Evolutionary conservation across 129 eudicot genomes (phyloP).

Genomic region (sunflower (Helianthus annuus)): DNA sequence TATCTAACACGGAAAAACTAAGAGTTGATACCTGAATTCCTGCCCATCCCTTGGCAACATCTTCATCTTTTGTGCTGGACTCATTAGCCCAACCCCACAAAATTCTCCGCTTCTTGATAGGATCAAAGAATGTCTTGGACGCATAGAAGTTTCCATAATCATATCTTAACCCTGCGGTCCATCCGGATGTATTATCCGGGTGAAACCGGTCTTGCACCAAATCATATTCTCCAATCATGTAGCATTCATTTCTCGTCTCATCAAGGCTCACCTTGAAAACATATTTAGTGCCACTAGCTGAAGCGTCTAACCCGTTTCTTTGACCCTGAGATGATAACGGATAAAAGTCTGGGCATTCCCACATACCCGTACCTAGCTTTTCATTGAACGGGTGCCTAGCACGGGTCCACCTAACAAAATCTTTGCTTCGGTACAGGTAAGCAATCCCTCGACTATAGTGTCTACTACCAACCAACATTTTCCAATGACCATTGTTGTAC

Average conservation of each 20-base stretch:
- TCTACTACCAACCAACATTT: conserved; percentile 41
- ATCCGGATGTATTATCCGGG: conserved; percentile 51
- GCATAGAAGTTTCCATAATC: conserved; percentile 75
- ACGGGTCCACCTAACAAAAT: conserved; percentile 50
- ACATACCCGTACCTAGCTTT: conserved; percentile 38
- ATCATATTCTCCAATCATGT: conserved; percentile 52
- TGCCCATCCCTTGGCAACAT: conserved; percentile 51
- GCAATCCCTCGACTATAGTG: conserved; percentile 33
- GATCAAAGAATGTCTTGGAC: conserved; percentile 62
- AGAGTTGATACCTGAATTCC: conserved; percentile 46
- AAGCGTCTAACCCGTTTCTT: conserved; percentile 39
- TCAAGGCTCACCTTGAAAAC: conserved; percentile 53
- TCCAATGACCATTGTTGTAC: conserved; percentile 44
- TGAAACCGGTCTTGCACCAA: conserved; percentile 31
- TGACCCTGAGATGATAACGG: conserved; percentile 37
- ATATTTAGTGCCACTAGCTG: conserved; percentile 36
- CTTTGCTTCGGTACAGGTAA: conserved; percentile 44
- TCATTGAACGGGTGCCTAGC: conserved; percentile 45
- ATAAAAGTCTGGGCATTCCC: conserved; percentile 70
- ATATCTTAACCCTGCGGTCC: conserved; percentile 52
- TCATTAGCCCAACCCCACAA: conserved; percentile 67
- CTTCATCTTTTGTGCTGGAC: conserved; percentile 15
- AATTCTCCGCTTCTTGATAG: conserved; percentile 44
- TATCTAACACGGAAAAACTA: too few relatives aligned
- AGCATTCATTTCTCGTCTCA: conserved; percentile 34